Evolutionary conservation across 371 early-diverging fungal genomes (phyloP).

Genomic region (Paraphysoderma sedebokerense): DNA sequence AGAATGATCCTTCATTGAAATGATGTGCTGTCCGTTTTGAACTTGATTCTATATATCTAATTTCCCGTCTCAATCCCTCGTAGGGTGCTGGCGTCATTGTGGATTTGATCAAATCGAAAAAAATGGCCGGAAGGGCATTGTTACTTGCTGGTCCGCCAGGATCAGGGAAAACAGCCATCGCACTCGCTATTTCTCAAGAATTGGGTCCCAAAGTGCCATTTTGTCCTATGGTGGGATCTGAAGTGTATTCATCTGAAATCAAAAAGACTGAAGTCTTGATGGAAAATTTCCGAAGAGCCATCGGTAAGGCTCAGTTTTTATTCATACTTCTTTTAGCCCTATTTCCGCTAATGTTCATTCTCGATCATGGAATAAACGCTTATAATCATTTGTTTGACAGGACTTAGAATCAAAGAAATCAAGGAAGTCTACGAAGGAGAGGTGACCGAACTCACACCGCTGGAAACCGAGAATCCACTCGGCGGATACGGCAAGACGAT

Average conservation of each 20-base stretch:
- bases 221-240: conserved; percentile 95
- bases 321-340: neutral
- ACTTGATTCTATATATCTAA: neutral
- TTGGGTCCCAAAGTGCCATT: conserved; percentile 95
- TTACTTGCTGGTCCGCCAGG: conserved; percentile 96
- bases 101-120: conserved; percentile 82
- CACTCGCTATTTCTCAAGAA: conserved; percentile 88
- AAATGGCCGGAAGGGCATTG: conserved; percentile 93
- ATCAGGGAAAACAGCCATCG: conserved; percentile 86
- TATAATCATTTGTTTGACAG: conserved; percentile 10
- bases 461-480: conserved; percentile 83
- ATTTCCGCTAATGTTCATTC: neutral
- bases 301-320: conserved; percentile 31
- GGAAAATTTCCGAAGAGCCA: conserved; percentile 95
- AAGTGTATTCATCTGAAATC: conserved; percentile 92
- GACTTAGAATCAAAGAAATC: conserved; percentile 91
- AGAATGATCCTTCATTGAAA: neutral
- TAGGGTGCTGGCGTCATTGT: conserved; percentile 85
- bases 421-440: conserved; percentile 99
- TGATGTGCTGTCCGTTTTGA: neutral
- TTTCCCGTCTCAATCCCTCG: neutral
- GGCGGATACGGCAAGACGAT: conserved; percentile 82
- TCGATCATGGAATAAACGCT: too few relatives aligned
- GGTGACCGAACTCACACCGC: conserved; percentile 91
- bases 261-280: conserved; percentile 97